phyloP scores from a whole-genome alignment of 1,284 basidiomycete genomes.

The Takashimella koratensis region DNA sequence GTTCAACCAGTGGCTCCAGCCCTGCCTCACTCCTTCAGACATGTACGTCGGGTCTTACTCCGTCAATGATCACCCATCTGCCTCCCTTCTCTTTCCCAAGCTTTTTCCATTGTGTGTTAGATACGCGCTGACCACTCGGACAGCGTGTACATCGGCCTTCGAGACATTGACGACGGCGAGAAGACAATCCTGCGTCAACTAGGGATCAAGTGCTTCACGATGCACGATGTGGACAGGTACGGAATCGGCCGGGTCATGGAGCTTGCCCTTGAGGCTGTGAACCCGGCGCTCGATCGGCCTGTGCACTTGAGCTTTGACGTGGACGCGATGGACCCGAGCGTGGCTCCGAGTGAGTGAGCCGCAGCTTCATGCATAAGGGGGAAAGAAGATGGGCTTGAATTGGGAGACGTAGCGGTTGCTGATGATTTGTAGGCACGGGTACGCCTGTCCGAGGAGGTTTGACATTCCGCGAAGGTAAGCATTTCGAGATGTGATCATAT shows the following conservation, averaged over 20 bases:
- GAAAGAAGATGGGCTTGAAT: no score
- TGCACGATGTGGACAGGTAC: slow-evolving; percentile 97
- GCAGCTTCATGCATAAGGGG: no score
- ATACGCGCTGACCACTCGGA: background rate
- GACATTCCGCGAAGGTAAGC: slow-evolving; percentile 95
- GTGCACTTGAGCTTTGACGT: slow-evolving; percentile 97
- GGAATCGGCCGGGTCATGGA: slow-evolving; percentile 94
- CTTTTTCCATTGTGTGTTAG: no score
- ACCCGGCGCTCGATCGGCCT: slow-evolving; percentile 74
- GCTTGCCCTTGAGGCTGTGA: slow-evolving; percentile 91
- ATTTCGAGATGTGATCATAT: slow-evolving; percentile 18
- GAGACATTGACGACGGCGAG: slow-evolving; percentile 89
- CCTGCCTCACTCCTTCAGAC: slow-evolving; percentile 64
- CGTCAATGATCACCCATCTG: background rate
- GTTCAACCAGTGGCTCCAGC: slow-evolving; percentile 67
- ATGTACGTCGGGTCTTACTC: slow-evolving; percentile 26
- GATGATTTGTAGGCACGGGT: slow-evolving; percentile 37
- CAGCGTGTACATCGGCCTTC: slow-evolving; percentile 79
- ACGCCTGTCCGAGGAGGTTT: slow-evolving; percentile 83
- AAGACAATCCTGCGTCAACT: slow-evolving; percentile 81
- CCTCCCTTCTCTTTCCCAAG: background rate
- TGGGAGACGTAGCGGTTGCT: no score
- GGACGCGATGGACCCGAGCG: slow-evolving; percentile 87
- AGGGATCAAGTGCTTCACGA: slow-evolving; percentile 89
- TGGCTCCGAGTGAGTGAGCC: slow-evolving; percentile 75